These are phyloP conservation scores for Cladosporium oxysporum DNA, from an alignment of 2,329 filamentous ascomycete genomes.

Conservation along the genomic window DNA sequence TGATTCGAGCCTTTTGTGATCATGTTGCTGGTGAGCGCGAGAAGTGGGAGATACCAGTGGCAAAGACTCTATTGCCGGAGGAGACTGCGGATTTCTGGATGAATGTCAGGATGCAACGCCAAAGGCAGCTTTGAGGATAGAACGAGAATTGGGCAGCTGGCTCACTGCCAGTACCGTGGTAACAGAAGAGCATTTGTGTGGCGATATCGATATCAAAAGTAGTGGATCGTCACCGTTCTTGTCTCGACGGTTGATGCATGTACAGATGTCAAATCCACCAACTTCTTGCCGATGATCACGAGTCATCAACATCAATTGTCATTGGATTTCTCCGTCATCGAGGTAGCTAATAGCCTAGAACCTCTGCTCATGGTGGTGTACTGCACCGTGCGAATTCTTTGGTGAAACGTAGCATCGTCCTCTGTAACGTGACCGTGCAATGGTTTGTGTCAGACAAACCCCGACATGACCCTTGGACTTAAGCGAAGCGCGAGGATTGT, in stretches of 20 bases:
- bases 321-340: not conserved
- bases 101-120: conserved; percentile 32
- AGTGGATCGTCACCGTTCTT: not conserved
- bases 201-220: not conserved
- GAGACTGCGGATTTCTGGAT: conserved; percentile 40
- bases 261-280: not conserved
- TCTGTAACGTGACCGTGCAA: not conserved
- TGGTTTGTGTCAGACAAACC: not conserved
- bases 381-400: not conserved
- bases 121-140: conserved; percentile 4
- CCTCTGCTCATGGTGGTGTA: not conserved
- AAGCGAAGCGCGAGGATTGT: not conserved
- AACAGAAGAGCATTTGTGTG: not conserved
- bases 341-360: not conserved
- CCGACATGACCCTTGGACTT: too few relatives aligned
- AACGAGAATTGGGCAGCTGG: not conserved
- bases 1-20: conserved; percentile 41
- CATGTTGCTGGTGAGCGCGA: conserved; percentile 39
- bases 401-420: not conserved
- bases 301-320: not conserved
- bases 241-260: not conserved
- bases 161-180: not conserved
- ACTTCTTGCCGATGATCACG: not conserved
- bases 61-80: conserved; percentile 38
- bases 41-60: conserved; percentile 42